Conservation (phyloP, 768 basidiomycete genomes). For the Russula compacta region DNA sequence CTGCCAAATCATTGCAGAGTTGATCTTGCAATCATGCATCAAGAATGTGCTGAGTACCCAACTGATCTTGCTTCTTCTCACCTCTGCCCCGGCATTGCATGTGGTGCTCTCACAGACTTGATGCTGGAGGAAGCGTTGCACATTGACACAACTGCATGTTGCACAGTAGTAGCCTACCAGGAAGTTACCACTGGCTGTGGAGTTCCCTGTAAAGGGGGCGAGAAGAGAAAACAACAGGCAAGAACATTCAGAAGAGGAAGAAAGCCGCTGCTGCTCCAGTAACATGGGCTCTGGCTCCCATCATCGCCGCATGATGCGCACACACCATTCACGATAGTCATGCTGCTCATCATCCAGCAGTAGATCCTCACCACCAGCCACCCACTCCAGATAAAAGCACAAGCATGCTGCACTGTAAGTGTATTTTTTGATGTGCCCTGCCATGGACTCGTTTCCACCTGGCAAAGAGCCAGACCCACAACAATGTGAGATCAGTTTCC, state of each 20-base stretch:
- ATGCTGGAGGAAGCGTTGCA: conserved; percentile 17
- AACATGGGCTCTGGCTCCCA: conserved; percentile 15
- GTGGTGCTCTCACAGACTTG: conserved; percentile 1
- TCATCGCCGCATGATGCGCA: conserved; percentile 7
- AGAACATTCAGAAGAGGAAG: not conserved
- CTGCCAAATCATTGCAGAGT: conserved; percentile 6
- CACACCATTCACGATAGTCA: conserved; percentile 1
- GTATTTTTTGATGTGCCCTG: not conserved
- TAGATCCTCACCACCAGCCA: conserved; percentile 16
- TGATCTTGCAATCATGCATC: too few species aligned
- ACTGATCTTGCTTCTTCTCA: not conserved
- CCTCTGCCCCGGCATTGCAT: not conserved
- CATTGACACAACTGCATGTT: conserved; percentile 14
- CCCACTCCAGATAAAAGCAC: conserved; percentile 16
- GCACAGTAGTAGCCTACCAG: conserved; percentile 15
- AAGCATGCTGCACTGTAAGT: not conserved
- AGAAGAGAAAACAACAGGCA: conserved; percentile 10
- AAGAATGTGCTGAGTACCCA: too few species aligned
- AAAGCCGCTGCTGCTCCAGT: not conserved
- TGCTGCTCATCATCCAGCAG: conserved; percentile 7
- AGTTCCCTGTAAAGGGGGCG: conserved; percentile 14
- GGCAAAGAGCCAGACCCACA: not conserved
- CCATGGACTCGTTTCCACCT: conserved; percentile 2
- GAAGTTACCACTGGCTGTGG: conserved; percentile 12
- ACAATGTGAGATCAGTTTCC: not conserved